These are phyloP conservation scores for Tolypocladium amazonense DNA, from an alignment of 2,329 filamentous ascomycete genomes.

Conservation along the genomic window DNA sequence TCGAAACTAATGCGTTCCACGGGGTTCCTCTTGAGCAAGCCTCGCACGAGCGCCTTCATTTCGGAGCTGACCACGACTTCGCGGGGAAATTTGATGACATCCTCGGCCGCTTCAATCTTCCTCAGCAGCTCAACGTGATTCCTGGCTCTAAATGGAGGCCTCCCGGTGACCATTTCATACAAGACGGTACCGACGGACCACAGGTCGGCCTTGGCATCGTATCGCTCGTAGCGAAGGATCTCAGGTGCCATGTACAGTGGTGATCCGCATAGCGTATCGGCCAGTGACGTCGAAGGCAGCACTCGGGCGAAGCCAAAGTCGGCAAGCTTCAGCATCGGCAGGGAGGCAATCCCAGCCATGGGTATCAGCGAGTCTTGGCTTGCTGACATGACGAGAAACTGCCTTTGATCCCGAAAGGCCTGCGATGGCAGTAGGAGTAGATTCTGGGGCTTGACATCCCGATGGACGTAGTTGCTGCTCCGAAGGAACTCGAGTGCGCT, in stretches of 20 bases:
- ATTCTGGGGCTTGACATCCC: conserved; percentile 96
- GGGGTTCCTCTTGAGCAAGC: conserved; percentile 74
- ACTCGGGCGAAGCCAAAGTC: conserved; percentile 98
- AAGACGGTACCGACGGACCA: conserved; percentile 97
- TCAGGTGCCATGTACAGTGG: conserved; percentile 98
- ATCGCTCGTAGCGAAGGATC: conserved; percentile 93
- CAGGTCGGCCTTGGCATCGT: conserved; percentile 91
- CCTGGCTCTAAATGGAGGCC: conserved; percentile 79
- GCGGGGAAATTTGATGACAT: conserved; percentile 72
- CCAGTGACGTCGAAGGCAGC: conserved; percentile 79
- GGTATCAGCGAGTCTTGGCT: conserved; percentile 75
- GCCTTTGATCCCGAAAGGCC: conserved; percentile 49
- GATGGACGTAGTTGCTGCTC: conserved; percentile 79
- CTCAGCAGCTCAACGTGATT: conserved; percentile 92
- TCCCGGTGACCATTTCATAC: conserved; percentile 89
- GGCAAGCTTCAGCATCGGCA: conserved; percentile 95
- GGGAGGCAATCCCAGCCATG: conserved; percentile 65
- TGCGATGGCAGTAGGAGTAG: conserved; percentile 77
- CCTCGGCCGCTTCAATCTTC: conserved; percentile 82
- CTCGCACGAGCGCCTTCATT: conserved; percentile 71
- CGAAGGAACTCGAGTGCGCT: conserved; percentile 87
- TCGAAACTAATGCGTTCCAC: conserved; percentile 79
- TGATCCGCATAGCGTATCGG: conserved; percentile 92
- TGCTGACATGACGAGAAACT: conserved; percentile 56
- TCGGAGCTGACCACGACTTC: conserved; percentile 61